phyloP scores from a whole-genome alignment of 2,329 filamentous ascomycete genomes.

The Hymenoscyphus albidus region DNA sequence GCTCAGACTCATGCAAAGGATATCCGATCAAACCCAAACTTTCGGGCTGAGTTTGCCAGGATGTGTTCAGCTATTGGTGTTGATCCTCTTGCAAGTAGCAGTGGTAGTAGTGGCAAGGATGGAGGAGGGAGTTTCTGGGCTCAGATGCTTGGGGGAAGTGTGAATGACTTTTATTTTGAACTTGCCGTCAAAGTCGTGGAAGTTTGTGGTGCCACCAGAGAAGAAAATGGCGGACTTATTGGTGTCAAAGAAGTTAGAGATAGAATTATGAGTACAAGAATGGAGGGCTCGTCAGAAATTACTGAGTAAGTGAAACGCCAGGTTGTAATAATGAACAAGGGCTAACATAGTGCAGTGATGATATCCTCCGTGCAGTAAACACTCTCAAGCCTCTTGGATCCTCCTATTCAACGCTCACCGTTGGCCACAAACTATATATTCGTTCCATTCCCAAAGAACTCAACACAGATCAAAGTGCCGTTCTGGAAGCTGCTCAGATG shows the following conservation, averaged over 20 bases:
- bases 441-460: constrained; percentile 92
- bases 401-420: constrained; percentile 77
- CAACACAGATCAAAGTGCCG: constrained; percentile 88
- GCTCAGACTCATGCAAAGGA: constrained; percentile 91
- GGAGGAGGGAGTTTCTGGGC: constrained; percentile 75
- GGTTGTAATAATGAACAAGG: constrained; percentile 3
- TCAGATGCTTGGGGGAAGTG: constrained; percentile 82
- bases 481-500: constrained; percentile 86
- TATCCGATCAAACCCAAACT: constrained; percentile 90
- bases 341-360: constrained; percentile 56
- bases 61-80: constrained; percentile 98
- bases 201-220: constrained; percentile 78
- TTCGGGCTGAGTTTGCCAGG: constrained; percentile 93
- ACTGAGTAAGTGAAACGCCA: constrained; percentile 58
- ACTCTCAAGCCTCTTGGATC: constrained; percentile 84
- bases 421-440: constrained; percentile 83
- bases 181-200: constrained; percentile 94
- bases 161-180: constrained; percentile 99
- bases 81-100: constrained; percentile 78
- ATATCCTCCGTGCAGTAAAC: constrained; percentile 83
- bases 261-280: constrained; percentile 66
- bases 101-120: constrained; percentile 46
- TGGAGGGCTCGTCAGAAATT: constrained; percentile 71
- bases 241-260: constrained; percentile 77
- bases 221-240: constrained; percentile 90